Percentiles rank a stretch among this genome's conserved stretches.
These are phyloP conservation scores for Beauveria medogensis DNA, from an alignment of 2,329 filamentous ascomycete genomes.

Conservation along the genomic window DNA sequence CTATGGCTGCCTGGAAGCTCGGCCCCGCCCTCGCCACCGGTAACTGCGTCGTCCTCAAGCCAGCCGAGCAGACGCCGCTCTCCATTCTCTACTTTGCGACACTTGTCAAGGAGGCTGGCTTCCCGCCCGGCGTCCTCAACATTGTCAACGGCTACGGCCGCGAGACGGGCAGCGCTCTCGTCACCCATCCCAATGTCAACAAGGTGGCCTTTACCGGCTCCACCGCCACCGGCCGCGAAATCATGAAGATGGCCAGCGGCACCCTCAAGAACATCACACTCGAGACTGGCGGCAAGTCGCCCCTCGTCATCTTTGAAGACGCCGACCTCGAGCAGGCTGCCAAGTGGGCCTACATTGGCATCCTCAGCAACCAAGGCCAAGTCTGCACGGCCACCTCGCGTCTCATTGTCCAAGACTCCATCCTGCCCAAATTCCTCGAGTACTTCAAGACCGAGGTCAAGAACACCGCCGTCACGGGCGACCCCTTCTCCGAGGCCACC, in stretches of 20 bases:
- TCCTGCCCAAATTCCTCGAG: constrained; percentile 56
- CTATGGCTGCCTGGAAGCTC: constrained; percentile 56
- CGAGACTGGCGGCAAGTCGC: constrained; percentile 60
- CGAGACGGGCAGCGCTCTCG: constrained; percentile 60
- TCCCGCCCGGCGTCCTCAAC: constrained; percentile 71
- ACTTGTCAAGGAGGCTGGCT: constrained; percentile 64
- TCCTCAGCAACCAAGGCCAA: constrained; percentile 56
- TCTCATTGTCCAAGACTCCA: constrained; percentile 53
- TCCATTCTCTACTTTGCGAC: constrained; percentile 58
- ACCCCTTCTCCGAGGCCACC: constrained; percentile 60
- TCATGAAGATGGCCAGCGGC: constrained; percentile 66
- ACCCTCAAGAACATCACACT: constrained; percentile 60
- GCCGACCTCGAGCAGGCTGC: constrained; percentile 61
- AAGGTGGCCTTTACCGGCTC: constrained; percentile 77
- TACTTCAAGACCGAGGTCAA: constrained; percentile 53
- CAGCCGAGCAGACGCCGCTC: constrained; percentile 59
- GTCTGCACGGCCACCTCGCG: constrained; percentile 58
- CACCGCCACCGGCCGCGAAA: constrained; percentile 61
- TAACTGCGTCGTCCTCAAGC: constrained; percentile 57
- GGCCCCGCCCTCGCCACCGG: constrained; percentile 61
- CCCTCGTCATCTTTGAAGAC: constrained; percentile 56
- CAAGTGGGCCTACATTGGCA: constrained; percentile 44
- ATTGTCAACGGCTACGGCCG: constrained; percentile 64
- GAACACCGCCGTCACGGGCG: constrained; percentile 55
- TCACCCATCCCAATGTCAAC: constrained; percentile 58